A percentile compares a stretch with the other conserved stretches of the same genome.
These are phyloP conservation scores for Rhodotorula sp. DNA, from an alignment of 1,284 basidiomycete genomes.

Conservation along the genomic window DNA sequence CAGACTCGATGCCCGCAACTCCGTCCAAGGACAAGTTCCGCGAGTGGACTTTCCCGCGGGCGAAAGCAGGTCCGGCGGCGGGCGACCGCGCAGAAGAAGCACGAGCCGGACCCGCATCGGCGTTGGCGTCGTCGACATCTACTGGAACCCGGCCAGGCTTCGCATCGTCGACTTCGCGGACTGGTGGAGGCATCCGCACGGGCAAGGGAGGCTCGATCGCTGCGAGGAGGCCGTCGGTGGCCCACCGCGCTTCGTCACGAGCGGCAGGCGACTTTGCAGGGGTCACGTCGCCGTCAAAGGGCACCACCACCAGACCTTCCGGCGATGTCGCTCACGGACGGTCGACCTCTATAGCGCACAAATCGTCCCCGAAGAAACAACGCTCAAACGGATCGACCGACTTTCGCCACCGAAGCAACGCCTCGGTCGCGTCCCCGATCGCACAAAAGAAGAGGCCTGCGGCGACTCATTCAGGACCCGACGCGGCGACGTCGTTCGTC, in stretches of 20 bases:
- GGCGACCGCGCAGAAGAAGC: neutral
- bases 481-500: no score
- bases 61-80: neutral
- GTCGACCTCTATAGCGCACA: conserved; percentile 1
- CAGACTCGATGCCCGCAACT: conserved; percentile 3
- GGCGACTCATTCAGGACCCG: no score
- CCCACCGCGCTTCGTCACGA: neutral
- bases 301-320: neutral
- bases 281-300: neutral
- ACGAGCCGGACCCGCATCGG: no score
- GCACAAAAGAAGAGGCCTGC: no score
- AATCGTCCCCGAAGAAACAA: conserved; percentile 1
- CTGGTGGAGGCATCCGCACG: neutral
- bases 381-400: conserved; percentile 14
- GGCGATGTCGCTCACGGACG: conserved; percentile 1
- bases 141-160: no score
- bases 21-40: conserved; percentile 27
- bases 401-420: conserved; percentile 3
- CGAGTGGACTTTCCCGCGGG: conserved; percentile 27
- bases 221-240: neutral
- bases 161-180: neutral
- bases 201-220: neutral
- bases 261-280: no score
- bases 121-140: no score
- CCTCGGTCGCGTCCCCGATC: neutral